Conservation (phyloP, 2,329 filamentous ascomycete species). For the Fusarium sp. region DNA sequence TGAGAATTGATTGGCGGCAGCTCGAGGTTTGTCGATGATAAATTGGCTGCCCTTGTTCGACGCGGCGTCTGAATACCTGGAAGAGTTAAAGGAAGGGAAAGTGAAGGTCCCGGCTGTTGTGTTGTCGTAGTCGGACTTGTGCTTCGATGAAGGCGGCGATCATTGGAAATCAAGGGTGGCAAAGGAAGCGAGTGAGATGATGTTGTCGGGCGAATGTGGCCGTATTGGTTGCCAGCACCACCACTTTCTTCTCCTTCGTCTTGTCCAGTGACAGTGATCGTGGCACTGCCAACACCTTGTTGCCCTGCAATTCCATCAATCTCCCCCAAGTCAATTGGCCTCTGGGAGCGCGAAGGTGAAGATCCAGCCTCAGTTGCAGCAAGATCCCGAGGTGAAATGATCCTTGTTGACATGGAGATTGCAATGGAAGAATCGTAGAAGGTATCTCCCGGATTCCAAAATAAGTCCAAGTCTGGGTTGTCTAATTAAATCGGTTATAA, state of each 20-base stretch:
- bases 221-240: slow-evolving; percentile 21
- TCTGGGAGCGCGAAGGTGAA: slow-evolving; percentile 26
- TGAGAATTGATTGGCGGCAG: slow-evolving; percentile 6
- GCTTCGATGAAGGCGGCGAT: slow-evolving; percentile 11
- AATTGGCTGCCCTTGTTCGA: slow-evolving; percentile 6
- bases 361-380: slow-evolving; percentile 20
- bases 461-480: slow-evolving; percentile 36
- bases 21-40: slow-evolving; percentile 8
- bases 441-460: slow-evolving; percentile 32
- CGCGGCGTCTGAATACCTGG: slow-evolving; percentile 9
- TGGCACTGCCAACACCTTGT: slow-evolving; percentile 3
- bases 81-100: slow-evolving; percentile 4
- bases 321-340: slow-evolving; percentile 27
- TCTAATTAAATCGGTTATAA: slow-evolving; percentile 39
- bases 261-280: not conserved
- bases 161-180: slow-evolving; percentile 35
- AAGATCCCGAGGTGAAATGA: slow-evolving; percentile 32
- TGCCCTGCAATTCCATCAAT: slow-evolving; percentile 2
- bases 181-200: slow-evolving; percentile 9
- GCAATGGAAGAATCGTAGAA: slow-evolving; percentile 34
- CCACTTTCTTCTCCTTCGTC: slow-evolving; percentile 10
- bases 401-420: slow-evolving; percentile 43
- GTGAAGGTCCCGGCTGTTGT: slow-evolving; percentile 20
- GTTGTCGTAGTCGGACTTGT: slow-evolving; percentile 33
- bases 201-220: slow-evolving; percentile 31